Evolutionary conservation across 2,329 filamentous ascomycete species (phyloP).

Genomic region (Scytalidium lignicola): DNA sequence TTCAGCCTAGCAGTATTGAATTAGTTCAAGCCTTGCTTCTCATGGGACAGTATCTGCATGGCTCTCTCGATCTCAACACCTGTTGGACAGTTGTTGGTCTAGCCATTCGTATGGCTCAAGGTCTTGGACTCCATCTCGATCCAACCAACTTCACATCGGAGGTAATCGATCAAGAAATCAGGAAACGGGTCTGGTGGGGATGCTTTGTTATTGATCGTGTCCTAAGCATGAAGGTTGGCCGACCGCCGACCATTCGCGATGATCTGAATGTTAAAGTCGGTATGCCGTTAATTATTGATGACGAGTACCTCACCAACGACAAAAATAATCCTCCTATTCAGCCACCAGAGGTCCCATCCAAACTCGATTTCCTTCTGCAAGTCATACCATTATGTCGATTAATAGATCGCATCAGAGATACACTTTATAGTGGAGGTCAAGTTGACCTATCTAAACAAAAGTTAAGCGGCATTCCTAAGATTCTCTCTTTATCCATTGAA

Average conservation of each 20-base stretch:
- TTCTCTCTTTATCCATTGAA: neutral
- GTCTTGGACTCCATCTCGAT: constrained; percentile 23
- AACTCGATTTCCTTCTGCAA: constrained; percentile 40
- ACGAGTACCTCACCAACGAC: constrained; percentile 20
- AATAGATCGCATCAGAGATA: neutral
- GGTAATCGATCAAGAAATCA: constrained; percentile 22
- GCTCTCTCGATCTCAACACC: constrained; percentile 21
- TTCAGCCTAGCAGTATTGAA: constrained; percentile 92
- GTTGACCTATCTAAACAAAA: neutral
- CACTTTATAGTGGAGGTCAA: neutral
- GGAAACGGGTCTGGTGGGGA: constrained; percentile 25
- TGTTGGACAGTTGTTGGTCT: constrained; percentile 28
- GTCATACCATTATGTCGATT: neutral
- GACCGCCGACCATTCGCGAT: constrained; percentile 10
- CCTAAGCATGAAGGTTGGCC: constrained; percentile 22
- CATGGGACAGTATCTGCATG: constrained; percentile 57
- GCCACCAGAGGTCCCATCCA: constrained; percentile 23
- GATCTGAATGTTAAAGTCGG: constrained; percentile 4
- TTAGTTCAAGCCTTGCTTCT: constrained; percentile 91
- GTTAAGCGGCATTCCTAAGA: neutral
- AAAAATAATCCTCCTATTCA: constrained; percentile 10
- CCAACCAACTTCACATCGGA: neutral
- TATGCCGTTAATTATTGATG: constrained; percentile 23
- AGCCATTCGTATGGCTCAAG: constrained; percentile 26
- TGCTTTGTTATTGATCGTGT: constrained; percentile 36